Evolutionary conservation across 1,284 basidiomycete genomes (phyloP), one percentile per base, ranked within the genome.

Genomic region (Fomitiporia mediterranea): DNA sequence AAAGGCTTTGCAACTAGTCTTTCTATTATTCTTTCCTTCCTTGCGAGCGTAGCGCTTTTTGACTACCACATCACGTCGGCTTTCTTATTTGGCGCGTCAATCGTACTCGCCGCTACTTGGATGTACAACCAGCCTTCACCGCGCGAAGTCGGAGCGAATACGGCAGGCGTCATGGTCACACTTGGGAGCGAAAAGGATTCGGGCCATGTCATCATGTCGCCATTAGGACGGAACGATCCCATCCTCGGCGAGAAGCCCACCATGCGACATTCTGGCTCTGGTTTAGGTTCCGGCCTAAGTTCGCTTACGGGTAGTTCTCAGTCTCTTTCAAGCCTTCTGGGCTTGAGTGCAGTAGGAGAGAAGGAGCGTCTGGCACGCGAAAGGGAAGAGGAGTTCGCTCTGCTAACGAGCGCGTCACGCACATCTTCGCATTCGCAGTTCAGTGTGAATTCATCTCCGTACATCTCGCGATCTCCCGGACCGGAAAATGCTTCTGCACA

Each of bases 1-100:
- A 95, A 96, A 70, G 92, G 95, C 35, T 98, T 98, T 67, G 95
- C 95, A 11, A 96, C 94, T 3, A 91, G 87, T 62, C 76, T 98
- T 61, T 89, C 88, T 67, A 97, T 98, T 70, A 84, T 98, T 64
- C 81, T 98, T 62, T 95, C 93, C 48, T 97, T 96, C 80, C 77
- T 94, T 57, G 91, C 90, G 2, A 92, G 89, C 3, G 87, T 96
- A 55, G 82, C 82, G 7, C 82, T 97, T 39, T 97, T 97, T 79
- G 77, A 88, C 67, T 94, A 94, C 75, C 80, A 80, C 42, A 86
- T 98, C 69, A 91, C 94, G 0, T 77, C 85, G 55, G 83, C 88
- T 0, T 98, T 98, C 68, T 71, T 94, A 58, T 72, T 91, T 34
- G 94, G 94, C 50, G 86, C 91, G 0, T 74, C 78, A 32, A 80